These are phyloP conservation scores for Lobosporangium transversale DNA, from an alignment of 192 early-diverging fungal species.

Conservation along the genomic window DNA sequence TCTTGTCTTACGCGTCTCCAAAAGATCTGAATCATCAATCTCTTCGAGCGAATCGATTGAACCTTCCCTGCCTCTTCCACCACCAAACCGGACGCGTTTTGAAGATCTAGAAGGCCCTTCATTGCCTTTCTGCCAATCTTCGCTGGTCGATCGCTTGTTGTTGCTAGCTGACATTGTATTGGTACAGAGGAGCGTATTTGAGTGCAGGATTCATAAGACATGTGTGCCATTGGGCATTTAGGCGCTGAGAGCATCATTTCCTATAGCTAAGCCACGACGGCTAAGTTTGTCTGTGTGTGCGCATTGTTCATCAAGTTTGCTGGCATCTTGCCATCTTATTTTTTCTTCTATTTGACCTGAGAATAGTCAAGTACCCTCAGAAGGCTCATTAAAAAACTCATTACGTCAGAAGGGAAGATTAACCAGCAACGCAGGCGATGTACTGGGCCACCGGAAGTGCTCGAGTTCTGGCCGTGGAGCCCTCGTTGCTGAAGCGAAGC, in stretches of 20 bases:
- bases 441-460: conserved; percentile 61
- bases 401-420: not conserved
- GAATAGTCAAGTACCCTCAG: too few species aligned
- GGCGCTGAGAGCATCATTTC: too few species aligned
- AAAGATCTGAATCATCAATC: conserved; percentile 58
- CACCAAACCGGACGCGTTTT: conserved; percentile 46
- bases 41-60: conserved; percentile 4
- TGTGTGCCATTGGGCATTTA: too few species aligned
- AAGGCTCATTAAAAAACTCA: too few species aligned
- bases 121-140: conserved; percentile 9
- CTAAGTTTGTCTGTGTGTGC: too few species aligned
- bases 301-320: too few species aligned
- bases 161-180: conserved; percentile 6
- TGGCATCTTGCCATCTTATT: too few species aligned
- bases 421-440: conserved; percentile 26
- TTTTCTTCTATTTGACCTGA: too few species aligned
- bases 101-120: not conserved
- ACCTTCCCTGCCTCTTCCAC: conserved; percentile 6
- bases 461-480: conserved; percentile 49
- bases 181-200: not conserved
- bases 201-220: too few species aligned
- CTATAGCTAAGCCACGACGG: too few species aligned
- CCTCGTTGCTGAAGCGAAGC: conserved; percentile 24
- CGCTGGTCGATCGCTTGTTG: conserved; percentile 35
- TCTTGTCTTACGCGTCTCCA: conserved; percentile 61